A percentile compares a stretch with the other conserved stretches of the same genome.
These are phyloP conservation scores for Phialophora expanda DNA, from an alignment of 2,329 filamentous ascomycete genomes.

Conservation along the genomic window DNA sequence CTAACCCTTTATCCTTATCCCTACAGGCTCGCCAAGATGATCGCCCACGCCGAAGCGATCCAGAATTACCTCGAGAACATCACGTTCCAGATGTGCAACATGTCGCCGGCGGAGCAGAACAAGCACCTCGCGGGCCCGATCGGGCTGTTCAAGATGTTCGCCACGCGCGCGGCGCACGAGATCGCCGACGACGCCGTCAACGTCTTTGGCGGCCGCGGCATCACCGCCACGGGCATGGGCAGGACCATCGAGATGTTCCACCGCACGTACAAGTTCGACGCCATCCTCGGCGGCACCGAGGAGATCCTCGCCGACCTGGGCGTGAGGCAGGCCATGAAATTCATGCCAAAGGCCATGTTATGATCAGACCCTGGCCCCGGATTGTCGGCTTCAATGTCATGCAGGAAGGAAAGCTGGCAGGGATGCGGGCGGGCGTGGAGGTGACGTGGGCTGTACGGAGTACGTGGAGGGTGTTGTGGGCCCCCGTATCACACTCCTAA, in stretches of 20 bases:
- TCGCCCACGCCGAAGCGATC: slow-evolving; percentile 70
- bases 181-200: slow-evolving; percentile 72
- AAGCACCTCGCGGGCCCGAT: slow-evolving; percentile 60
- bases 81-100: slow-evolving; percentile 58
- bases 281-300: slow-evolving; percentile 73
- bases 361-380: background rate
- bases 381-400: background rate
- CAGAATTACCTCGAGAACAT: slow-evolving; percentile 66
- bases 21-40: slow-evolving; percentile 65
- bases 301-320: slow-evolving; percentile 74
- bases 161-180: slow-evolving; percentile 72
- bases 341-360: slow-evolving; percentile 82
- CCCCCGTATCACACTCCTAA: no score
- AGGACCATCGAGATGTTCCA: slow-evolving; percentile 71
- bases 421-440: background rate
- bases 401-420: no score
- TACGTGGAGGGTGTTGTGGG: no score
- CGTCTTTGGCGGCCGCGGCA: slow-evolving; percentile 76
- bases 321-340: slow-evolving; percentile 75
- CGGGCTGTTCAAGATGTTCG: slow-evolving; percentile 73
- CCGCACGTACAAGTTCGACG: slow-evolving; percentile 64
- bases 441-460: no score
- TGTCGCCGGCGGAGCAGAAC: slow-evolving; percentile 54
- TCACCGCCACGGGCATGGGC: slow-evolving; percentile 72
- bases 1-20: background rate